Base-by-base conservation (phyloP, 2,329 filamentous ascomycete genomes). In the Monosporascus cannonballus region DNA sequence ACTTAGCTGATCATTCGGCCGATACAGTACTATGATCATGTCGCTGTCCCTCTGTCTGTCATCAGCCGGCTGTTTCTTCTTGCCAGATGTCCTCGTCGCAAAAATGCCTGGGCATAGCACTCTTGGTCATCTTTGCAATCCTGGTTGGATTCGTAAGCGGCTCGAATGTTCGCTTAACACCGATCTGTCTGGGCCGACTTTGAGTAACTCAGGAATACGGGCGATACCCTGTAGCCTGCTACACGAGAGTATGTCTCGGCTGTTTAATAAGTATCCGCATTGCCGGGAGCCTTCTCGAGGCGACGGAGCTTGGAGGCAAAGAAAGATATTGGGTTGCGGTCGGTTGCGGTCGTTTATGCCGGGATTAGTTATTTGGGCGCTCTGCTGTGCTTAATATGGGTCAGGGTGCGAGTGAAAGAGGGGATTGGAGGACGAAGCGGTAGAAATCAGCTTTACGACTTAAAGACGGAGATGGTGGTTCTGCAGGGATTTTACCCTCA, bases 171-270 rank as follows among this genome's bases (percentile, higher is more conserved):
- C 45, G 51, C 38, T 42, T 22, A 22, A 22, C 20, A 22, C 20
- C 20, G 20, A 39, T 52, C 8, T 49, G 51, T 25, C 38, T 52
- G 5, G 47, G 51, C 17, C 27, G 38, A 39, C 24, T 52, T 25
- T 52, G 46, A 47, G 46, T 49, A 20, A 49, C 46, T 17, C 37
- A 45, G 47, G 46, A 52, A 18, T 52, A 52, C 20, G 51, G 51
- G 18, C 7, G 41, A 37, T 46, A 46, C 24, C 24, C 38, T 50
- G 41, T 20, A n/a, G 46, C 49, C 1, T 42, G 38, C 17, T 50
- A 44, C 24, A 24, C 41, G 17, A 46, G 46, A 17, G 48, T 24
- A 34, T 37, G 8, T 30, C 36, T 52, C 30, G 51, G 38, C 17
- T 30, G 22, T n/a, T 46, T 49, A n/a, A 48, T 27, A 24, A 42